phyloP scores from a whole-genome alignment of 768 basidiomycete genomes.

The Leucosporidium scottii region DNA sequence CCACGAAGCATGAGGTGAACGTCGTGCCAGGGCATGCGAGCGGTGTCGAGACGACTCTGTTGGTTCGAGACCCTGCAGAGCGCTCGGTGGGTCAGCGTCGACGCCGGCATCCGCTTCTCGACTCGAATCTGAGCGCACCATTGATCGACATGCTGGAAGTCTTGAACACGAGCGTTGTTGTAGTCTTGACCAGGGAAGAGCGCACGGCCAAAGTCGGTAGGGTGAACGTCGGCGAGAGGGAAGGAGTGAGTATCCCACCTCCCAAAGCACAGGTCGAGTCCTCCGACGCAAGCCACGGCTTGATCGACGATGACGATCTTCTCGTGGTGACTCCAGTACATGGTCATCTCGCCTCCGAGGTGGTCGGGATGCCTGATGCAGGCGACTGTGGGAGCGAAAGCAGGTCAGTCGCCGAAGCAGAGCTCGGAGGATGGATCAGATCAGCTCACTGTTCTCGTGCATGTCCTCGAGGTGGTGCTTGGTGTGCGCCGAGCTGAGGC shows the following conservation, averaged over 20 bases:
- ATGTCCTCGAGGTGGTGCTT: slow-evolving; percentile 70
- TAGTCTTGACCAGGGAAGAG: slow-evolving; percentile 92
- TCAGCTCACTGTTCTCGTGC: slow-evolving; percentile 77
- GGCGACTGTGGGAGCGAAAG: neutral
- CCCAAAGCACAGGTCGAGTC: slow-evolving; percentile 81
- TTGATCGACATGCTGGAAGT: slow-evolving; percentile 71
- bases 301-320: slow-evolving; percentile 83
- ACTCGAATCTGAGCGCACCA: slow-evolving; percentile 7
- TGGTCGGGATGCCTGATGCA: slow-evolving; percentile 5
- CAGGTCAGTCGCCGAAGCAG: neutral
- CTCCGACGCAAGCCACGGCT: slow-evolving; percentile 77
- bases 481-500: slow-evolving; percentile 22
- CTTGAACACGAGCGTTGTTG: slow-evolving; percentile 74
- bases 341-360: slow-evolving; percentile 28
- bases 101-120: too few relatives aligned
- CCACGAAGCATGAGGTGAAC: slow-evolving; percentile 78
- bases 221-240: slow-evolving; percentile 61
- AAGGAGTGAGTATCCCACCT: slow-evolving; percentile 84
- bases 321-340: slow-evolving; percentile 79
- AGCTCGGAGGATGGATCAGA: slow-evolving; percentile 75
- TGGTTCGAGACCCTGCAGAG: slow-evolving; percentile 31
- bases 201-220: slow-evolving; percentile 65
- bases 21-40: slow-evolving; percentile 41
- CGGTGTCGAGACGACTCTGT: slow-evolving; percentile 14
- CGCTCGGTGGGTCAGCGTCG: too few relatives aligned